Percentiles rank a stretch among this genome's conserved stretches.
These are phyloP conservation scores for Protomyces inouyei DNA, from an alignment of 1,139 yeast species.

Conservation along the genomic window DNA sequence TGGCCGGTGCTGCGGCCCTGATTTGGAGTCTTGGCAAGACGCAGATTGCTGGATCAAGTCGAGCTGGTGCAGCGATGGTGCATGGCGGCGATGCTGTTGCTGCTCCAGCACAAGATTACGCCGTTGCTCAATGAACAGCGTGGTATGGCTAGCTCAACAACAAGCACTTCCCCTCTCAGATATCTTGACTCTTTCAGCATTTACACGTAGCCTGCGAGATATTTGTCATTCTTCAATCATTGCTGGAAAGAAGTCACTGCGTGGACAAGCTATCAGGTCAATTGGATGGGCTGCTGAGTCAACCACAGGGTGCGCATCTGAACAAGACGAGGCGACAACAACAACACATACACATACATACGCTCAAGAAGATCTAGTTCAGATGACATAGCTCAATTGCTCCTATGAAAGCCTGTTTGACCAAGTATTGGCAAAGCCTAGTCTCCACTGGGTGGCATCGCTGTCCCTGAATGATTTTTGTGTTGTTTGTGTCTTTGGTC, in stretches of 20 bases:
- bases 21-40: conserved; percentile 85
- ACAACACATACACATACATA: too few species aligned
- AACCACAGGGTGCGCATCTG: too few species aligned
- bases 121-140: background rate
- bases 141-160: background rate
- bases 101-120: background rate
- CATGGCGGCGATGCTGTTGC: background rate
- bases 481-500: too few species aligned
- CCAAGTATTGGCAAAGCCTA: too few species aligned
- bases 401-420: too few species aligned
- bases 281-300: too few species aligned
- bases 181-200: background rate
- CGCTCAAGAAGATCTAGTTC: too few species aligned
- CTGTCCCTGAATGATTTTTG: too few species aligned
- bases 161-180: background rate
- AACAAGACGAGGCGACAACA: too few species aligned
- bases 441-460: too few species aligned
- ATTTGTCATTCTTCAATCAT: background rate
- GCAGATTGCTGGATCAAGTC: conserved; percentile 32
- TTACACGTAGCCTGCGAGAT: background rate
- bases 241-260: background rate
- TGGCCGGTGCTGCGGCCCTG: conserved; percentile 87
- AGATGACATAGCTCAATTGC: too few species aligned
- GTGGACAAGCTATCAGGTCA: background rate
- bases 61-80: background rate